Percentiles rank a stretch among this genome's conserved stretches.
These are phyloP conservation scores for Lagenidium giganteum DNA, from an alignment of 352 stramenopile species.

Conservation along the genomic window DNA sequence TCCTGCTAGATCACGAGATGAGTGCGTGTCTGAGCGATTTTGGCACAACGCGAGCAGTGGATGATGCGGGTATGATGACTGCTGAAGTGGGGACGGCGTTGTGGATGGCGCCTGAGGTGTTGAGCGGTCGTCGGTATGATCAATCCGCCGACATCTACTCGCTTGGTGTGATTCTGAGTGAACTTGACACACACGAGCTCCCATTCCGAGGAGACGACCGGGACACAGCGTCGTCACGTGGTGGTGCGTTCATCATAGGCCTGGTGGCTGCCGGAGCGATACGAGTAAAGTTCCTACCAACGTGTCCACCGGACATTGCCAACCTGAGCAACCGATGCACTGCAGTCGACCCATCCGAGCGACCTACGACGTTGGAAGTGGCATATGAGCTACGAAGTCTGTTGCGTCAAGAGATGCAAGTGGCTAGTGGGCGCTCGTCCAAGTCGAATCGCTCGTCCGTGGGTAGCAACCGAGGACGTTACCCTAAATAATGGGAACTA, in stretches of 20 bases:
- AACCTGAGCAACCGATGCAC: conserved; percentile 17
- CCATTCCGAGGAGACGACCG: too few relatives aligned
- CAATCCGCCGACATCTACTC: conserved; percentile 15
- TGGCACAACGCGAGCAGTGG: conserved; percentile 5
- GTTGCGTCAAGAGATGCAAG: too few relatives aligned
- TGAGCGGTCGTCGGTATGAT: conserved; percentile 9
- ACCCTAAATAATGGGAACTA: too few relatives aligned
- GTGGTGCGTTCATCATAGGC: too few relatives aligned
- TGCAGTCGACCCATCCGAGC: conserved; percentile 14
- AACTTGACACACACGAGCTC: conserved; percentile 12
- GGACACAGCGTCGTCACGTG: too few relatives aligned
- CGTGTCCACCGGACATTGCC: conserved; percentile 20
- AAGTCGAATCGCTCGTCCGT: too few relatives aligned
- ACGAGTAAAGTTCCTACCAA: too few relatives aligned
- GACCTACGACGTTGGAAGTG: conserved; percentile 15
- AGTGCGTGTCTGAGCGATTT: conserved; percentile 10
- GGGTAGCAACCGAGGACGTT: too few relatives aligned
- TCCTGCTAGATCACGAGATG: conserved; percentile 1
- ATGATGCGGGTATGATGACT: conserved; percentile 12
- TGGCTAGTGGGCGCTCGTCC: too few relatives aligned
- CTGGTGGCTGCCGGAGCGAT: too few relatives aligned
- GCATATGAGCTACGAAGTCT: conserved; percentile 16
- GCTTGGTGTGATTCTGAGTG: conserved; percentile 12
- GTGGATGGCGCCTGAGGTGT: conserved; percentile 15
- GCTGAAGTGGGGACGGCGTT: conserved; percentile 8